A percentile compares a stretch with the other conserved stretches of the same genome.
Evolutionary conservation across 495 filamentous ascomycete genomes (phyloP).

Genomic region (Cenococcum geophilum): DNA sequence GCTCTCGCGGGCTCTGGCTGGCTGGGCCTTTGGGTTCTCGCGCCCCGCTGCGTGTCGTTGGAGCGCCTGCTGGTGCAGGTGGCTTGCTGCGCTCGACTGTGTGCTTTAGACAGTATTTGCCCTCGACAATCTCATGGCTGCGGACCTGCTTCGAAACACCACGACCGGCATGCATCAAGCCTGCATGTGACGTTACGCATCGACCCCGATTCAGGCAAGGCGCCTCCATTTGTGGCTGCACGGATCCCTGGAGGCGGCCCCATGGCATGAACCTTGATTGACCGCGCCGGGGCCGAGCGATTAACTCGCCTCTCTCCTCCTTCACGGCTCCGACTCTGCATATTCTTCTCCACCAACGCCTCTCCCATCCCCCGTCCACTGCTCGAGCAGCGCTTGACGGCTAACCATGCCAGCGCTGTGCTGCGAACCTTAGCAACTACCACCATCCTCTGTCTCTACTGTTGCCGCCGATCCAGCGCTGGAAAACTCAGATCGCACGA

Average conservation of each 20-base stretch:
- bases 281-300: background rate
- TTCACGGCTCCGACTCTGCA: background rate
- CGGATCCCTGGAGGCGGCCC: background rate
- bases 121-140: background rate
- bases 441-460: background rate
- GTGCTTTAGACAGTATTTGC: background rate
- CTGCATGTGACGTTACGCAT: slow-evolving; percentile 2
- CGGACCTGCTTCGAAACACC: background rate
- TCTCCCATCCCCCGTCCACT: background rate
- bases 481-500: slow-evolving; percentile 10
- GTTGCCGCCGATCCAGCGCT: background rate
- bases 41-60: too few relatives aligned
- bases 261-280: background rate
- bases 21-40: background rate
- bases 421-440: slow-evolving; percentile 5
- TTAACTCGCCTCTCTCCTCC: background rate
- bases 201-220: background rate
- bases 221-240: background rate
- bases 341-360: background rate
- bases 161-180: background rate
- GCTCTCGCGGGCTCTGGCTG: background rate
- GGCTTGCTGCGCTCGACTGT: too few relatives aligned
- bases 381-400: background rate
- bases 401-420: slow-evolving; percentile 1
- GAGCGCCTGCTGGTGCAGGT: too few relatives aligned